Percentiles rank a stretch among this genome's conserved stretches.
Evolutionary conservation across 176 grass and related monocot genomes (phyloP).

Genomic region (Elaeis guineensis): DNA sequence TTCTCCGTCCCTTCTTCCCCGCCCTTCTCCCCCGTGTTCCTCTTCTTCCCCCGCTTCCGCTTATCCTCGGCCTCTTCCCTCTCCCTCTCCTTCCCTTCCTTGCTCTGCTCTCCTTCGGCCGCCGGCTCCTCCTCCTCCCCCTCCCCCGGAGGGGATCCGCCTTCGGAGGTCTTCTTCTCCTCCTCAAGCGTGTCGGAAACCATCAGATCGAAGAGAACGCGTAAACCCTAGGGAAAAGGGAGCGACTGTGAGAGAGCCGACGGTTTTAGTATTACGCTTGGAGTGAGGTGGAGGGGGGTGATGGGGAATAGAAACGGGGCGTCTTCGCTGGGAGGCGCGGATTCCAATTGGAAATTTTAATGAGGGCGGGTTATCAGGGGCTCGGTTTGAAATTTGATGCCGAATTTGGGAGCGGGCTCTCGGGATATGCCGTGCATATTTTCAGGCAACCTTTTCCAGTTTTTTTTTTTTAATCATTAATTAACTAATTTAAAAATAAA

Average conservation of each 20-base stretch:
- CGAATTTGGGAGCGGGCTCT: not conserved
- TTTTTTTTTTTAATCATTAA: no score
- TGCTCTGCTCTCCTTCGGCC: not conserved
- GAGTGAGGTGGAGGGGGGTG: no score
- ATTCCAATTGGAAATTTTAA: constrained; percentile 1
- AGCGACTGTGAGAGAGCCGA: no score
- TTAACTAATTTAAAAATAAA: no score
- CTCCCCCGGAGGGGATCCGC: not conserved
- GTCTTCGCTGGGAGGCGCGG: not conserved
- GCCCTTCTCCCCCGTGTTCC: constrained; percentile 15
- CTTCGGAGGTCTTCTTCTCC: not conserved
- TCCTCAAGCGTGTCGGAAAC: not conserved
- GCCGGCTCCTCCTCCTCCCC: not conserved
- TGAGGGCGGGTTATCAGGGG: not conserved
- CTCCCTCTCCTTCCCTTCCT: not conserved
- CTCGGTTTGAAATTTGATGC: not conserved
- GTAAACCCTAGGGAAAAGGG: no score
- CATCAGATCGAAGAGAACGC: not conserved
- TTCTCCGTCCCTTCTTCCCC: constrained; percentile 27
- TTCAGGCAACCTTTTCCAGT: no score
- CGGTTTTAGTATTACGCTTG: no score
- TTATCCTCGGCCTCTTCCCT: constrained; percentile 1
- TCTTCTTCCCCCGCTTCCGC: constrained; percentile 6
- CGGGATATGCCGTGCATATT: no score
- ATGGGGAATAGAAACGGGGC: no score